These are phyloP conservation scores for Limnomonas spitsbergensis DNA, from an alignment of 139 green algal genomes.

Conservation along the genomic window DNA sequence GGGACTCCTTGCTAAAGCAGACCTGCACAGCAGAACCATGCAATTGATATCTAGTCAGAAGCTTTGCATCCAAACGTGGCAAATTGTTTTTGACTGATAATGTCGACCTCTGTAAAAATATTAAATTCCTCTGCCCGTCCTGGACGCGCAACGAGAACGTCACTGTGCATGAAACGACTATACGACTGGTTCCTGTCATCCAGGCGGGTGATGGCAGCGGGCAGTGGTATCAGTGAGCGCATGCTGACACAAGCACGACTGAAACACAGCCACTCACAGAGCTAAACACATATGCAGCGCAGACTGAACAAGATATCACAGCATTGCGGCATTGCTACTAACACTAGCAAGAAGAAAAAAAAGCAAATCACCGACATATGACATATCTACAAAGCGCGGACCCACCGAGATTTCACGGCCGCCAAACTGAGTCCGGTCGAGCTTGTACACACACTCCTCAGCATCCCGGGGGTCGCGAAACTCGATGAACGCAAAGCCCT, in stretches of 20 bases:
- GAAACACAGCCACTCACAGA: neutral
- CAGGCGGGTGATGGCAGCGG: no score
- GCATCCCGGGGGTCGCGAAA: conserved; percentile 70
- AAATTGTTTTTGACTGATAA: neutral
- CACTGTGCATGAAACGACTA: no score
- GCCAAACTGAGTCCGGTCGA: conserved; percentile 59
- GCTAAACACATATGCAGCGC: no score
- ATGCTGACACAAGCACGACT: neutral
- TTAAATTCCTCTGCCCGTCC: neutral
- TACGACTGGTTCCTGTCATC: no score
- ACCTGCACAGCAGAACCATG: neutral
- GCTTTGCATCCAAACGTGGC: neutral
- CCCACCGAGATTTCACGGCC: neutral
- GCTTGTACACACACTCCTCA: conserved; percentile 67
- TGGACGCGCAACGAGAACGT: neutral
- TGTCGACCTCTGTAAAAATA: neutral
- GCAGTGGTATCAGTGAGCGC: no score
- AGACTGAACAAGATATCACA: no score
- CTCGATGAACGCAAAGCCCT: conserved; percentile 85
- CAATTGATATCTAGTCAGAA: neutral
- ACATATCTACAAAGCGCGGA: neutral
- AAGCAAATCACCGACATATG: neutral
- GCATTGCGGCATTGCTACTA: neutral
- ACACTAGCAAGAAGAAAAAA: neutral
- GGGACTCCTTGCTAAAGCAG: conserved; percentile 62